Evolutionary conservation across 306 rosid species (phyloP), one percentile per base, ranked within the genome.

Genomic region (Acmispon strigosus): DNA sequence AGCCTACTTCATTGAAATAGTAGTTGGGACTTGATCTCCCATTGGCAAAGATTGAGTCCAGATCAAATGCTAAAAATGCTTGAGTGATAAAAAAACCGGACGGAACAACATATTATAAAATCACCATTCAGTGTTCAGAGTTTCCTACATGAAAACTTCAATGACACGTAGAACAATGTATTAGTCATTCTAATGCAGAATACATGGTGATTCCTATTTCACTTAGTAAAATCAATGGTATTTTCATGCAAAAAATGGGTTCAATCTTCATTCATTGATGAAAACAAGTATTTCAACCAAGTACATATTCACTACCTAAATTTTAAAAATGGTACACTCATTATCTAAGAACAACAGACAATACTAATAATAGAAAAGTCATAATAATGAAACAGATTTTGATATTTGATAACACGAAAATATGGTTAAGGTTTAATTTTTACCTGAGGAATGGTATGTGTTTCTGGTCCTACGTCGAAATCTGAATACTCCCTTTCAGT

Each of bases 381-480:
- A 24, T 13, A 24, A 24, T 44, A 8, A 4, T 32, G 62, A 17
- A 75, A 75, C 14, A 27, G 8, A n/a, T 32, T 79, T 58, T 20
- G 36, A 57, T 36, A 71, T 20, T 54, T 64, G 34, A 57, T 53
- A 47, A 19, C 15, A 66, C n/a, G 20, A 73, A 61, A 62, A 61
- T 19, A 53, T 51, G 34, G 63, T 61, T 69, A 6, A 69, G 62
- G 63, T 44, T 55, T 32, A 5, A 32, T 32, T 5, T 32, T 75
- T 64, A 90, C 98, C 96, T 72, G 84, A 56, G 76, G 71, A 61
- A 67, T 32, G 22, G 75, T 44, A 66, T 76, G 64, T 4, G 72
- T 66, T 19, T 79, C 82, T 27, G 18, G 68, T 70, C 80, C 96
- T n/a, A 22, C 47, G 50, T 81, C 86, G 34, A 76, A 24, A 60